Evolutionary conservation across 1,284 basidiomycete genomes (phyloP).

Genomic region (Leccinum huronense): DNA sequence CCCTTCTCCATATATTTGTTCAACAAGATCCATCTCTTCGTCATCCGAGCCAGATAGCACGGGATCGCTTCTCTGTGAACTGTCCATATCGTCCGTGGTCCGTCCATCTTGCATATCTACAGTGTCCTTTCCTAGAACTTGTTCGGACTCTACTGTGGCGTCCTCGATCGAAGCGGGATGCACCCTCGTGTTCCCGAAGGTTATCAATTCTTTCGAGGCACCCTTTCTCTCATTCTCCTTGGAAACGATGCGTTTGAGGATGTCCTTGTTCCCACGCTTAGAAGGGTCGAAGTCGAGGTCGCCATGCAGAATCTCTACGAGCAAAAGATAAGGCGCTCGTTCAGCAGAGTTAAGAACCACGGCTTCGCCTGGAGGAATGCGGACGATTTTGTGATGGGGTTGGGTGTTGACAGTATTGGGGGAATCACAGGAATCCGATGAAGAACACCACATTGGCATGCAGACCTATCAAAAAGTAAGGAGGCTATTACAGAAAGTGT

Average conservation of each 20-base stretch:
- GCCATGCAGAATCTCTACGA: slow-evolving; percentile 88
- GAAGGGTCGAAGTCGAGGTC: slow-evolving; percentile 94
- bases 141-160: slow-evolving; percentile 24
- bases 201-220: slow-evolving; percentile 51
- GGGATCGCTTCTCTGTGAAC: slow-evolving; percentile 30
- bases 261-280: slow-evolving; percentile 82
- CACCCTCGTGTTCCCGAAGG: slow-evolving; percentile 40
- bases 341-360: slow-evolving; percentile 99
- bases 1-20: slow-evolving; percentile 85
- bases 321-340: slow-evolving; percentile 89
- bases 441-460: slow-evolving; percentile 94
- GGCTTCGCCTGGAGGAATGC: slow-evolving; percentile 96
- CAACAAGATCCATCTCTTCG: slow-evolving; percentile 92
- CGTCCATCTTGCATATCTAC: slow-evolving; percentile 22
- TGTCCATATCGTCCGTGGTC: slow-evolving; percentile 19
- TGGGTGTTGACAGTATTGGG: slow-evolving; percentile 42
- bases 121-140: slow-evolving; percentile 30
- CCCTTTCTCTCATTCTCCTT: slow-evolving; percentile 66
- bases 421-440: slow-evolving; percentile 54
- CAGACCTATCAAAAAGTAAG: slow-evolving; percentile 63
- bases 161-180: slow-evolving; percentile 29
- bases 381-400: slow-evolving; percentile 92
- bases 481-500: slow-evolving; percentile 7
- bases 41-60: slow-evolving; percentile 43
- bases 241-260: slow-evolving; percentile 78